Evolutionary conservation across 2,329 filamentous ascomycete species (phyloP).

Genomic region (Claviceps pusilla): DNA sequence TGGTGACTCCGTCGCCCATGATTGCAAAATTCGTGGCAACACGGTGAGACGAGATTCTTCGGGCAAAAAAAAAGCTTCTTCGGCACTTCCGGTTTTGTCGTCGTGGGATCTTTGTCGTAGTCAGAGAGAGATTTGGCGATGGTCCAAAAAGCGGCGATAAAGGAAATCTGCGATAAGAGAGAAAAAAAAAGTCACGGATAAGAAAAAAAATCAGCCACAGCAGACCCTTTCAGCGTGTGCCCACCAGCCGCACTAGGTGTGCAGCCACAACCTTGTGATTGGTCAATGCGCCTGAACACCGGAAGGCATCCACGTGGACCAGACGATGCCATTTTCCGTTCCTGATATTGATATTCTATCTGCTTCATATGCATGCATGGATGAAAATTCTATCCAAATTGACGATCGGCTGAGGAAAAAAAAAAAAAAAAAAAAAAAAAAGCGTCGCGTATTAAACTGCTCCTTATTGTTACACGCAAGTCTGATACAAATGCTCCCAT

Average conservation of each 20-base stretch:
- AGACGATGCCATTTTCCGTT: too few species aligned
- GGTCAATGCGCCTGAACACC: not conserved
- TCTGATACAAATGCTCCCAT: too few species aligned
- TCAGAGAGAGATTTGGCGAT: not conserved
- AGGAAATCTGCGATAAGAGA: slow-evolving; percentile 3
- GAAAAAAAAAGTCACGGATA: slow-evolving; percentile 9
- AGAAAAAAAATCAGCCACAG: slow-evolving; percentile 1
- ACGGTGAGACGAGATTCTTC: not conserved
- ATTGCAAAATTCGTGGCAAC: slow-evolving; percentile 3
- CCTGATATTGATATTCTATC: too few species aligned
- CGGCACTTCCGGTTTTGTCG: not conserved
- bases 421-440: too few species aligned
- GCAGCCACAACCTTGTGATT: not conserved
- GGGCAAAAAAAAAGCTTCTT: not conserved
- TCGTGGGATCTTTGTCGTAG: not conserved
- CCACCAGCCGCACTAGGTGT: not conserved
- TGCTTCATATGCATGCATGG: too few species aligned
- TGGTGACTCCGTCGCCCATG: slow-evolving; percentile 23
- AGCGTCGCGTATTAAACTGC: too few species aligned
- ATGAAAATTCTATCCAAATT: too few species aligned
- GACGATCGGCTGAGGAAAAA: too few species aligned
- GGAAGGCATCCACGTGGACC: too few species aligned
- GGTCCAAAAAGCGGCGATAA: slow-evolving; percentile 3
- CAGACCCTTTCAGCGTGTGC: not conserved
- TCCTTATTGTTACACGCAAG: too few species aligned